Evolutionary conservation across 768 basidiomycete genomes (phyloP).

Genomic region (Suillus bovinus): DNA sequence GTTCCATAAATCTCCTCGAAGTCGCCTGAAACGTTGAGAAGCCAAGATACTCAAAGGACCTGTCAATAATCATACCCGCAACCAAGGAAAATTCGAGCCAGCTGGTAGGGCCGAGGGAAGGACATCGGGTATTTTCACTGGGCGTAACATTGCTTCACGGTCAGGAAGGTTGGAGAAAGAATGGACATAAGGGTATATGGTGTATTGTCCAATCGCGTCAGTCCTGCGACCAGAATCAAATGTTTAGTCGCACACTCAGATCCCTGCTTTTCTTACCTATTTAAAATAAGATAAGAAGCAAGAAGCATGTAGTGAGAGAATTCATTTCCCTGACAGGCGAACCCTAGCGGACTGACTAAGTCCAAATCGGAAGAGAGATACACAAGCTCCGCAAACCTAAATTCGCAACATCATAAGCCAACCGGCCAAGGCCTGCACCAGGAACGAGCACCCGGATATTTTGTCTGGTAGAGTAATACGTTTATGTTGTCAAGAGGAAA

Average conservation of each 20-base stretch:
- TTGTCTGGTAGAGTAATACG: conserved; percentile 48
- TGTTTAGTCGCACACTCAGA: background rate
- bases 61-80: conserved; percentile 55
- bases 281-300: conserved; percentile 84
- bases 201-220: conserved; percentile 62
- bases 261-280: conserved; percentile 53
- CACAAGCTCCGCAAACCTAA: conserved; percentile 51
- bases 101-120: conserved; percentile 69
- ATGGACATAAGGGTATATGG: conserved; percentile 88
- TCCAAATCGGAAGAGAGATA: conserved; percentile 2
- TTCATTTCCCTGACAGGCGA: conserved; percentile 91
- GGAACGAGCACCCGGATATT: conserved; percentile 81
- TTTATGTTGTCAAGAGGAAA: conserved; percentile 19
- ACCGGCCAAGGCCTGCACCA: conserved; percentile 84
- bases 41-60: background rate
- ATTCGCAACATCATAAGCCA: conserved; percentile 86
- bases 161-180: conserved; percentile 83
- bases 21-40: conserved; percentile 55
- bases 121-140: conserved; percentile 81
- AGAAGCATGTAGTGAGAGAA: conserved; percentile 96
- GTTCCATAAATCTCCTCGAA: conserved; percentile 89
- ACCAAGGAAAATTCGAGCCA: conserved; percentile 74
- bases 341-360: conserved; percentile 51
- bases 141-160: conserved; percentile 59
- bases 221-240: conserved; percentile 45